Evolutionary conservation across 208 protist species (phyloP), one percentile per base, ranked within the genome.

Genomic region (Acanthamoeba lenticulata): DNA sequence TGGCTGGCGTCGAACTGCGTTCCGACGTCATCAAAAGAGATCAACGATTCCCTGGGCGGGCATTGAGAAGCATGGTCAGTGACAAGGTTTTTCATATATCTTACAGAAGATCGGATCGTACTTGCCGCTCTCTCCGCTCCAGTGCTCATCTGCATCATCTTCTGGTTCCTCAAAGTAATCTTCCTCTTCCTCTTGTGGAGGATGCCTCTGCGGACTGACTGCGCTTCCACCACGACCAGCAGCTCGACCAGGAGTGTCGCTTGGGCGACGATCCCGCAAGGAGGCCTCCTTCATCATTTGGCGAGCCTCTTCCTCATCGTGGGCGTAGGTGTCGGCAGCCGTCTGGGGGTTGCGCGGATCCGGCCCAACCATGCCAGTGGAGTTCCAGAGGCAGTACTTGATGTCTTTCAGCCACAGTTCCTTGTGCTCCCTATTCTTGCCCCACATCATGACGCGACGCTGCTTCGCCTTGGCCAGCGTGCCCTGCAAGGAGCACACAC

Each of bases 201-300:
- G 52, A 9, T 24, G 45, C 21, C n/a, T 15, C 52, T 60, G 52
- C 52, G 21, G 11, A 24, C 19, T 24, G 57, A 67, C n/a, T 32
- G 6, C 57, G 27, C 57, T 7, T 67, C 57, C 57, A 2, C n/a
- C 7, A 21, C 0, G 57, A 9, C 21, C 15, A 19, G 3, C 3
- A 55, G n/a, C 57, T 67, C 57, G 21, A 21, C n/a, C 15, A 52
- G 45, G 69, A 2, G 17, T 19, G 27, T 83, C 44, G 36, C n/a
- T 85, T 15, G 38, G 74, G 6, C 47, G 40, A 32, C 7, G 42
- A 29, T 86, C 74, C 1, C 44, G 38, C 6, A 83, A 36, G 34
- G 42, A 52, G 74, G 36, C 74, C 0, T 83, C 74, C 44, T 83
- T 49, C 74, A 83, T 86, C 77, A 45, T 86, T n/a, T 32, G n/a